Evolutionary conservation across 2,329 filamentous ascomycete species (phyloP), one percentile per base, ranked within the genome.

Genomic region (Diaporthe eres): DNA sequence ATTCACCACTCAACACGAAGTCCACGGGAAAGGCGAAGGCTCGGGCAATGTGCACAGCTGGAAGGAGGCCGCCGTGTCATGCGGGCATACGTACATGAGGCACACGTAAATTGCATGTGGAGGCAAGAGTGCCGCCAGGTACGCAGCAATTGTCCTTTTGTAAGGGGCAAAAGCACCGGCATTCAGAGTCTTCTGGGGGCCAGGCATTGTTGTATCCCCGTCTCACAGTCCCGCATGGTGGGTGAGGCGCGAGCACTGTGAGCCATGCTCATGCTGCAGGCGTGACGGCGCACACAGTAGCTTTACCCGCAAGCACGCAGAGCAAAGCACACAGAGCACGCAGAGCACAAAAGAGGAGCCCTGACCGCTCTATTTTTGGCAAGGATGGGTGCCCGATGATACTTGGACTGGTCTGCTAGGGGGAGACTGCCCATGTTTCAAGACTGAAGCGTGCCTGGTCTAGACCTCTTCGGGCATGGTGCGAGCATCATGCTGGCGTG

Each of bases 381-480:
- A 55, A 70, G 65, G 65, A 70, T 70, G 49, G 65, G 47, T 70
- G 65, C 65, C 65, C 65, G 65, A 70, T 70, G 65, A 42, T 55
- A 70, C 65, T 55, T 70, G 49, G 47, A 53, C 44, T 47, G 63
- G 63, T 70, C 47, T 55, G 65, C 65, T 28, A 42, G 49, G 65
- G 47, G 65, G 65, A 70, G 49, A 55, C 65, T 55, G 65, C 49
- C 51, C 65, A 75, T 58, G 76, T 79, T 78, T 79, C 78, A 76
- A 61, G 28, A 68, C 28, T 63, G 55, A 58, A 34, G 60, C 55
- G 78, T 79, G 77, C 78, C 79, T 79, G 78, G 75, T 72, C 79
- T 79, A 80, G 74, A 68, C 79, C 78, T 60, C 42, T 79, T 79
- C 67, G 53, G 78, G 79, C 31, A 51, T 78, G 72, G 71, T 51